Percentiles rank a stretch among this genome's conserved stretches.
Evolutionary conservation across 495 filamentous ascomycete genomes (phyloP).

Genomic region (Talaromyces nanjingensis): DNA sequence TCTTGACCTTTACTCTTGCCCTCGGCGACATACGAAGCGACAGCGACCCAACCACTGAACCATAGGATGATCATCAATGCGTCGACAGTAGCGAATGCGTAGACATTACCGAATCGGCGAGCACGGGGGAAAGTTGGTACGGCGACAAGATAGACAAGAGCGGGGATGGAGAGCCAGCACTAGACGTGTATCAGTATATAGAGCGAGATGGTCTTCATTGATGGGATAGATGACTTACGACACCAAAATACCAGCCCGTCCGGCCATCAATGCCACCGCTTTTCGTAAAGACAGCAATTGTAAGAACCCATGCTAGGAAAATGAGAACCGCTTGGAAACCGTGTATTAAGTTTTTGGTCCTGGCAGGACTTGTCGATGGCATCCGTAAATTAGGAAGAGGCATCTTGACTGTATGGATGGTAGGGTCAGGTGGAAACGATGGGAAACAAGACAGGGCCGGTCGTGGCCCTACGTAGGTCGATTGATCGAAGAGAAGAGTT

Average conservation of each 20-base stretch:
- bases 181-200: conserved; percentile 22
- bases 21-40: conserved; percentile 61
- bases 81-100: conserved; percentile 73
- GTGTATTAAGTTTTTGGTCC: conserved; percentile 43
- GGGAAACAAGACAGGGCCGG: background rate
- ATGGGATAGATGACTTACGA: conserved; percentile 44
- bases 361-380: conserved; percentile 31
- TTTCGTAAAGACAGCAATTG: conserved; percentile 66
- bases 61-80: conserved; percentile 68
- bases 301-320: conserved; percentile 65
- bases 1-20: conserved; percentile 35
- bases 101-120: conserved; percentile 69
- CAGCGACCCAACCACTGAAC: conserved; percentile 73
- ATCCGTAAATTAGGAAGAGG: conserved; percentile 21
- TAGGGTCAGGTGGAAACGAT: background rate
- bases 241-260: conserved; percentile 65
- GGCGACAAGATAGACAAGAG: conserved; percentile 75
- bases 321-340: conserved; percentile 56
- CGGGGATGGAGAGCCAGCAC: conserved; percentile 82
- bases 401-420: conserved; percentile 4
- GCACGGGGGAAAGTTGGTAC: conserved; percentile 81
- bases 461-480: background rate
- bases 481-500: background rate
- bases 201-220: background rate
- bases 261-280: conserved; percentile 57